These are phyloP conservation scores for Wickerhamomyces chambardii DNA, from an alignment of 805 yeast species.

Conservation along the genomic window DNA sequence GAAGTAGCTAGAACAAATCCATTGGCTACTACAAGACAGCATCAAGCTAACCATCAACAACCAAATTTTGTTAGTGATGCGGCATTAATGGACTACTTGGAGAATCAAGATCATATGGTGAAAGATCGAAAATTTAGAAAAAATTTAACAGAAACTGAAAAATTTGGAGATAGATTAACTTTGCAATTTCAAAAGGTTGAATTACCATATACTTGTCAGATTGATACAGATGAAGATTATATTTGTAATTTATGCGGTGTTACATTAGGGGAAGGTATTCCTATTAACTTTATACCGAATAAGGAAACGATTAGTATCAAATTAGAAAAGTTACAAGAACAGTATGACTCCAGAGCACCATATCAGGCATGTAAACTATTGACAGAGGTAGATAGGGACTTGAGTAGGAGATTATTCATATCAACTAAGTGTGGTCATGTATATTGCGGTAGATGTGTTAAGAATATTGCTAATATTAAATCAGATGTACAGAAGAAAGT, in stretches of 20 bases:
- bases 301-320: conserved; percentile 11
- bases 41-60: too few relatives aligned
- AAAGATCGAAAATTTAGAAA: conserved; percentile 5
- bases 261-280: conserved; percentile 66
- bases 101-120: conserved; percentile 10
- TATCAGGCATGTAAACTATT: conserved; percentile 46
- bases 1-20: too few relatives aligned
- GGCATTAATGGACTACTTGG: conserved; percentile 1
- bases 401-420: conserved; percentile 58
- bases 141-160: conserved; percentile 6
- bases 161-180: neutral
- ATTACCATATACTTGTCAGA: conserved; percentile 14
- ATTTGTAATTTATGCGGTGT: conserved; percentile 67
- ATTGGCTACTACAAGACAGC: too few relatives aligned
- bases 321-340: conserved; percentile 21
- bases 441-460: conserved; percentile 80
- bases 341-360: conserved; percentile 44
- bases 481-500: conserved; percentile 7
- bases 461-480: conserved; percentile 42
- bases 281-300: conserved; percentile 34
- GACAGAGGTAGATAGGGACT: conserved; percentile 45
- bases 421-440: conserved; percentile 72
- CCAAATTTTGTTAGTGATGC: neutral
- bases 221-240: conserved; percentile 27
- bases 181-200: conserved; percentile 1